A percentile compares a stretch with the other conserved stretches of the same genome.
These are phyloP conservation scores for Cynara cardunculus DNA, from an alignment of 129 eudicot species.

Conservation along the genomic window DNA sequence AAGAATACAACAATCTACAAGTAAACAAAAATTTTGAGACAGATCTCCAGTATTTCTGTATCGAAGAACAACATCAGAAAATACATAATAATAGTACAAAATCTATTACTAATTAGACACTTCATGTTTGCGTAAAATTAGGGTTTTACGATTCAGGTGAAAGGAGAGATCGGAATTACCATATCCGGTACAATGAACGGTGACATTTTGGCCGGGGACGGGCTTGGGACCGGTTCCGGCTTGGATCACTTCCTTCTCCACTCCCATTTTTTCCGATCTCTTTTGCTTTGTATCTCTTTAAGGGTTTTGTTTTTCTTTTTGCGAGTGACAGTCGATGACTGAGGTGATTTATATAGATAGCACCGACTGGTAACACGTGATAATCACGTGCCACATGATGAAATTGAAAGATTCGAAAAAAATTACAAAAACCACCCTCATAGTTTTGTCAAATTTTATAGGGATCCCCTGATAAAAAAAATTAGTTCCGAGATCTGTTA, in stretches of 20 bases:
- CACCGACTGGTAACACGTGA: slow-evolving; percentile 2
- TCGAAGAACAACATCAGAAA: not conserved
- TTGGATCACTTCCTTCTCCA: slow-evolving; percentile 68
- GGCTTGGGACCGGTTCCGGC: slow-evolving; percentile 91
- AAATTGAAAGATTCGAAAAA: not conserved
- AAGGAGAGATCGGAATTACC: slow-evolving; percentile 36
- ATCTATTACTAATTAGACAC: not conserved
- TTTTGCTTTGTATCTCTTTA: not conserved
- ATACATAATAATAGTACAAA: not conserved
- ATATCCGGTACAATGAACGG: slow-evolving; percentile 96
- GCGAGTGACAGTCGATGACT: slow-evolving; percentile 1
- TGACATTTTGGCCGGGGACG: slow-evolving; percentile 67
- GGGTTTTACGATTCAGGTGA: slow-evolving; percentile 22
- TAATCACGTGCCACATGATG: not conserved
- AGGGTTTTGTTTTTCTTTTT: not conserved
- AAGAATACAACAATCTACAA: not conserved
- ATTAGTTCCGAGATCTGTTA: not conserved
- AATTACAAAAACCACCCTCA: not conserved
- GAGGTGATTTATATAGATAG: not conserved
- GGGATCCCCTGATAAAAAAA: not conserved
- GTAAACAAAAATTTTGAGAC: not conserved
- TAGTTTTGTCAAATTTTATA: not conserved
- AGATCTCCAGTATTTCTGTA: not conserved
- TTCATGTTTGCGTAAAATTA: slow-evolving; percentile 1
- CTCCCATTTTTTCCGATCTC: slow-evolving; percentile 52